Percentiles rank a stretch among this genome's conserved stretches.
Conservation (phyloP, 2,329 filamentous ascomycete genomes). For the Exophiala alcalophila region DNA sequence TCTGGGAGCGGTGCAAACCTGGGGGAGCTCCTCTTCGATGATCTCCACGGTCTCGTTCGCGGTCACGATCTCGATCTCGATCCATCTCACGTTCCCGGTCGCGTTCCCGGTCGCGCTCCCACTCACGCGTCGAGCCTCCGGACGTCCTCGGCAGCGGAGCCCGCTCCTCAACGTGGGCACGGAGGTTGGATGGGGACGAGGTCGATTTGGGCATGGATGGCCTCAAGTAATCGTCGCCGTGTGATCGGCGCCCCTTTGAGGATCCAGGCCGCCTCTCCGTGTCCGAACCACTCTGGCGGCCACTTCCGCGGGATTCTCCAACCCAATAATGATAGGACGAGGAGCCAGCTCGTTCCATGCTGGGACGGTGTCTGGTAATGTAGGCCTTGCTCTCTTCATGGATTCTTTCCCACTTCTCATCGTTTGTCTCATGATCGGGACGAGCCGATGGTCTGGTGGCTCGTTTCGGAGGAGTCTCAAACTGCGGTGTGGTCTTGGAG, state of each 20-base stretch:
- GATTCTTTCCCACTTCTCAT: slow-evolving; percentile 36
- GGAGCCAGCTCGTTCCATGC: slow-evolving; percentile 16
- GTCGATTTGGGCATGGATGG: slow-evolving; percentile 36
- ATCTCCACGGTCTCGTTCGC: slow-evolving; percentile 16
- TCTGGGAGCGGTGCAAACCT: slow-evolving; percentile 33
- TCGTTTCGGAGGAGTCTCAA: slow-evolving; percentile 14
- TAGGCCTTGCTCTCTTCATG: slow-evolving; percentile 38
- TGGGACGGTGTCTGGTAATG: slow-evolving; percentile 33
- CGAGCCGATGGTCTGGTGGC: slow-evolving; percentile 26
- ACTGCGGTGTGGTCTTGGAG: slow-evolving; percentile 21
- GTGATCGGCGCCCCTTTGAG: slow-evolving; percentile 37
- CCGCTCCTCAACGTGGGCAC: slow-evolving; percentile 25
- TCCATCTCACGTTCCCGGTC: slow-evolving; percentile 18
- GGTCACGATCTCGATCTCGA: slow-evolving; percentile 14
- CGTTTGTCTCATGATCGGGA: slow-evolving; percentile 25
- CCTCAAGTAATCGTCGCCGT: slow-evolving; percentile 31
- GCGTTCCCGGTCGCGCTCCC: slow-evolving; percentile 13
- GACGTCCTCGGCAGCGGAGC: slow-evolving; percentile 8
- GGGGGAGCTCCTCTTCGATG: slow-evolving; percentile 34
- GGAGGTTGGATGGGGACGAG: slow-evolving; percentile 33
- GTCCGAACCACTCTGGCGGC: slow-evolving; percentile 29
- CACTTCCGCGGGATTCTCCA: slow-evolving; percentile 9
- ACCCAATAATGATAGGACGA: slow-evolving; percentile 23
- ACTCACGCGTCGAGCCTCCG: slow-evolving; percentile 11
- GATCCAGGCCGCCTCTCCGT: slow-evolving; percentile 32